These are phyloP conservation scores for Boletales sp. DNA, from an alignment of 768 basidiomycete genomes.

Conservation along the genomic window DNA sequence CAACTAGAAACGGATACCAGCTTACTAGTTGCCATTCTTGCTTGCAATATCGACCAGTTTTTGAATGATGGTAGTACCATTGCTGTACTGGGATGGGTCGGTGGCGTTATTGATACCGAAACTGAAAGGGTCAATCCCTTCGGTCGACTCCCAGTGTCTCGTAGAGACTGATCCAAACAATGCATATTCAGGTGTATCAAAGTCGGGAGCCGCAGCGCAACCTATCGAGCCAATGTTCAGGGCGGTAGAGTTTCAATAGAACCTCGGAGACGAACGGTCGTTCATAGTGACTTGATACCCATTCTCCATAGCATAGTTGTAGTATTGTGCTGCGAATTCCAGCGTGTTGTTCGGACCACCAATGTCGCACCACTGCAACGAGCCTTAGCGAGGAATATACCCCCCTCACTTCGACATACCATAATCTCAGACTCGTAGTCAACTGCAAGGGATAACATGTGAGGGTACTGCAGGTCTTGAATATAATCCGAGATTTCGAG, in stretches of 20 bases:
- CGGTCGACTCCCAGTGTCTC: constrained; percentile 53
- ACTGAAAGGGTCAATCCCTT: constrained; percentile 54
- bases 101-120: constrained; percentile 48
- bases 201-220: constrained; percentile 49
- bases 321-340: constrained; percentile 44
- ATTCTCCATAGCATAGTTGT: constrained; percentile 38
- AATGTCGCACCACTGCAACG: constrained; percentile 52
- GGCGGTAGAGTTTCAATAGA: not conserved
- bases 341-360: constrained; percentile 46
- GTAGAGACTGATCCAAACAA: constrained; percentile 45
- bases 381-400: constrained; percentile 7
- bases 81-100: constrained; percentile 43
- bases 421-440: constrained; percentile 53
- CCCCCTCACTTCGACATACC: constrained; percentile 28
- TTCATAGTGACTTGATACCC: constrained; percentile 49
- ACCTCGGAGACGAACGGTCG: constrained; percentile 28
- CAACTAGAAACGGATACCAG: not conserved
- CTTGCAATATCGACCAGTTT: constrained; percentile 55
- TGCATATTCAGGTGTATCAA: constrained; percentile 54
- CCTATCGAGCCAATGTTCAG: constrained; percentile 28
- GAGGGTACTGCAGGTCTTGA: constrained; percentile 46
- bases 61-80: constrained; percentile 45
- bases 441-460: constrained; percentile 47
- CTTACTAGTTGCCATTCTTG: constrained; percentile 62
- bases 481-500: constrained; percentile 50